Conservation (phyloP, 768 basidiomycete species). For the Lyophyllum atratum region DNA sequence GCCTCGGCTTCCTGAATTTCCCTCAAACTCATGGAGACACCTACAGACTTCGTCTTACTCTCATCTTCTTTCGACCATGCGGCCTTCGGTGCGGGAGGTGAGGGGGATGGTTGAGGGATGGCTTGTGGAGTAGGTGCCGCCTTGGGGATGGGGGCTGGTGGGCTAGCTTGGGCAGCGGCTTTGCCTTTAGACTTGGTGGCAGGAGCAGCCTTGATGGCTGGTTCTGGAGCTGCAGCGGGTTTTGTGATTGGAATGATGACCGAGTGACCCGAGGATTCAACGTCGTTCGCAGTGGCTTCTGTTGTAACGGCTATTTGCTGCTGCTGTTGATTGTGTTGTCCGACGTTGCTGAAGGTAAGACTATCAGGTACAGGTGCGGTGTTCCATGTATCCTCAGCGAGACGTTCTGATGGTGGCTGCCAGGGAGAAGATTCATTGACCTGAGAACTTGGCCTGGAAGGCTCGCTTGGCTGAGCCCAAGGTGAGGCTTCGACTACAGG, state of each 20-base stretch:
- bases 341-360: conserved; percentile 58
- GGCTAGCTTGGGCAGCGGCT: conserved; percentile 15
- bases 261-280: conserved; percentile 16
- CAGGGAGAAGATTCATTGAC: conserved; percentile 55
- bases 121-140: conserved; percentile 14
- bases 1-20: conserved; percentile 96
- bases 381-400: conserved; percentile 50
- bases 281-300: conserved; percentile 1
- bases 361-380: conserved; percentile 43
- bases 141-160: conserved; percentile 16
- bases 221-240: conserved; percentile 17
- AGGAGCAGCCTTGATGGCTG: conserved; percentile 19
- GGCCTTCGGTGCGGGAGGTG: conserved; percentile 42
- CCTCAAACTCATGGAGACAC: conserved; percentile 67
- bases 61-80: conserved; percentile 77
- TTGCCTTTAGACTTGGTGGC: conserved; percentile 20
- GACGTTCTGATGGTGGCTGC: conserved; percentile 49
- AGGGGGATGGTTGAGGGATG: conserved; percentile 19
- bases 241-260: conserved; percentile 6
- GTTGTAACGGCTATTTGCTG: conserved; percentile 32
- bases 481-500: conserved; percentile 31
- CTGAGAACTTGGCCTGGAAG: conserved; percentile 26
- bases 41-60: conserved; percentile 45
- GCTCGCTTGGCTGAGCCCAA: conserved; percentile 36
- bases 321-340: conserved; percentile 59